Percentiles rank a stretch among this genome's conserved stretches.
Conservation (phyloP, 1,284 basidiomycete genomes). For the Cryptococcus sp. region DNA sequence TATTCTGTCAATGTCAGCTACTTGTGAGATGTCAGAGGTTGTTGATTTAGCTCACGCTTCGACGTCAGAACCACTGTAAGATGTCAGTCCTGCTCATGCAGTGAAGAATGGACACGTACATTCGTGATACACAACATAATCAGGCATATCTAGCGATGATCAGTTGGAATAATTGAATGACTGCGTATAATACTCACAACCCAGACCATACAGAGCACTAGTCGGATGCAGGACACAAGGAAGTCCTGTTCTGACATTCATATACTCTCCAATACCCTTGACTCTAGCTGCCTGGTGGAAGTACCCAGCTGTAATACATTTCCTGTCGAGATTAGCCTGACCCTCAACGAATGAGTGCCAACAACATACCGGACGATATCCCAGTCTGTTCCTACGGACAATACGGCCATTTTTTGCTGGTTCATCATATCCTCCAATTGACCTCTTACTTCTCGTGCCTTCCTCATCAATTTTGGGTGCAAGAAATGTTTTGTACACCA, state of each 20-base stretch:
- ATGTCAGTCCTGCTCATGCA: constrained; percentile 12
- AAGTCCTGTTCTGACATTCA: constrained; percentile 84
- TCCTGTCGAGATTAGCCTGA: constrained; percentile 53
- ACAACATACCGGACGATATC: constrained; percentile 71
- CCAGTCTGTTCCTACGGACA: constrained; percentile 91
- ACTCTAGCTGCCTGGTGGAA: constrained; percentile 98
- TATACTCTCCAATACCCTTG: constrained; percentile 98
- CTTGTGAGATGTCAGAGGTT: background rate
- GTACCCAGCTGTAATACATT: constrained; percentile 96
- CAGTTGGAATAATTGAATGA: constrained; percentile 1
- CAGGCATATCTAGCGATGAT: constrained; percentile 70
- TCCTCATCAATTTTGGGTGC: constrained; percentile 91
- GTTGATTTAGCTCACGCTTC: constrained; percentile 54
- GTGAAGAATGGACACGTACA: constrained; percentile 31
- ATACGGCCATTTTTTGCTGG: constrained; percentile 86
- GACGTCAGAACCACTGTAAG: constrained; percentile 72
- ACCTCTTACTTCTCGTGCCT: constrained; percentile 90
- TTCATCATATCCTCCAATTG: constrained; percentile 99
- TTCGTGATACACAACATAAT: constrained; percentile 96
- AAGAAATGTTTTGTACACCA: constrained; percentile 94
- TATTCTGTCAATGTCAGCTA: constrained; percentile 52
- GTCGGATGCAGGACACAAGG: constrained; percentile 76
- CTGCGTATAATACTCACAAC: constrained; percentile 59
- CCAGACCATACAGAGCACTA: constrained; percentile 90
- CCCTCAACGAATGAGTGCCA: constrained; percentile 1